A percentile compares a stretch with the other conserved stretches of the same genome.
Evolutionary conservation across 2,329 filamentous ascomycete genomes (phyloP).

Genomic region (Ambrosiella cleistominuta): DNA sequence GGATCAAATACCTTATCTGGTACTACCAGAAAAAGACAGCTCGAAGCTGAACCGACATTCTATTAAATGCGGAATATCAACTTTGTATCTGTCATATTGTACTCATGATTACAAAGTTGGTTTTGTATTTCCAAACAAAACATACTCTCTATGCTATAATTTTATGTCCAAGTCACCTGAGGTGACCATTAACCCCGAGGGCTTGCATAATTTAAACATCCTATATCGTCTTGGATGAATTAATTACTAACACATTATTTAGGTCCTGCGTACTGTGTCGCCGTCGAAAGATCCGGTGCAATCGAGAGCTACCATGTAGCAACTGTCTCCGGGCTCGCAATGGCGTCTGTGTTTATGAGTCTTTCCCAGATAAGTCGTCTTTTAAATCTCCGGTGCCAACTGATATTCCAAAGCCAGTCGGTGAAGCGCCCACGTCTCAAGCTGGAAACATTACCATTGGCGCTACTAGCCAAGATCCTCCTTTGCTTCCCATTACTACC

Average conservation of each 20-base stretch:
- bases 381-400: not conserved
- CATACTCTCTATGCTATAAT: no score
- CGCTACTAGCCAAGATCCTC: not conserved
- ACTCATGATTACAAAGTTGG: no score
- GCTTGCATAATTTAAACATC: no score
- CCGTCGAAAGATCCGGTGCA: slow-evolving; percentile 28
- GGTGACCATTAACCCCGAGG: no score
- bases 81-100: no score
- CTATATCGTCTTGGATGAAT: not conserved
- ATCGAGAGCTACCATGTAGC: slow-evolving; percentile 24
- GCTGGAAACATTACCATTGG: not conserved
- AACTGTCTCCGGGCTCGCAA: slow-evolving; percentile 25
- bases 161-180: no score
- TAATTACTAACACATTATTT: not conserved
- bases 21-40: no score
- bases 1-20: not conserved
- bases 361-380: not conserved
- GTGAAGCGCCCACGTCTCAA: not conserved
- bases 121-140: no score
- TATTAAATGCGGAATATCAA: no score
- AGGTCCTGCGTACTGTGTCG: slow-evolving; percentile 27
- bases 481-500: not conserved
- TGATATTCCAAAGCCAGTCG: not conserved
- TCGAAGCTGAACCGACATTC: no score
- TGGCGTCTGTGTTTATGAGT: slow-evolving; percentile 17